Base-by-base conservation (phyloP, 441 rosid species). In the Gossypium aridum region DNA sequence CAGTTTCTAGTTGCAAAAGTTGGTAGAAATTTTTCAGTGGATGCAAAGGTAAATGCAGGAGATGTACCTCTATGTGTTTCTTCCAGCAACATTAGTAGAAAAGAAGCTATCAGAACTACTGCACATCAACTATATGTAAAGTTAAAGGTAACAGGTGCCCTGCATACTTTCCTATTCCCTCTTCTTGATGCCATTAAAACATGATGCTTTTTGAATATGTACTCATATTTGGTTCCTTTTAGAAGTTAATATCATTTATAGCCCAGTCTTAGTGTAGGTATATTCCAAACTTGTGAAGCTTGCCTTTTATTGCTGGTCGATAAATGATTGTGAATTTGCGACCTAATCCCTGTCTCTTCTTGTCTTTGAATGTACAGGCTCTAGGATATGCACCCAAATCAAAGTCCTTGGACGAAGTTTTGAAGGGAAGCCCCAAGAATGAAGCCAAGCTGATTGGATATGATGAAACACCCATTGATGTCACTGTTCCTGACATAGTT, bases 401-500 rank as follows among this genome's bases (percentile, higher is more conserved):
- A 55, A 87, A 83, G 78, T 78, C 89, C 49, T 79, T 96, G 80
- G 89, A 90, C 82, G 83, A 85, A 78, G 75, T 90, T 84, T 75
- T 93, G 80, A 87, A 83, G 87, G 76, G 83, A 61, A 83, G 77
- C 78, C 0, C 53, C 77, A 86, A 83, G 82, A 75, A 53, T 80
- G 93, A 91, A 76, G 88, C 98, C 70, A 85, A 78, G 83, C 83
- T 96, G 85, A 87, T 96, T 76, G 99, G 99, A 77, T 96, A 80
- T 64, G 84, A 91, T 82, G 99, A 96, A 87, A 86, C 75, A 22
- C 92, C 94, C 2, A 56, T 85, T 70, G 83, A 90, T 72, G 83
- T 92, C 73, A 67, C 54, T 22, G 80, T 77, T 76, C 71, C 79
- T 55, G 81, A 76, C 79, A 81, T 61, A 14, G 10, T 6, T 22